Percentiles rank a stretch among this genome's conserved stretches.
Conservation (phyloP, 2,329 filamentous ascomycete species). For the Aspergillus pseudotamarii region DNA sequence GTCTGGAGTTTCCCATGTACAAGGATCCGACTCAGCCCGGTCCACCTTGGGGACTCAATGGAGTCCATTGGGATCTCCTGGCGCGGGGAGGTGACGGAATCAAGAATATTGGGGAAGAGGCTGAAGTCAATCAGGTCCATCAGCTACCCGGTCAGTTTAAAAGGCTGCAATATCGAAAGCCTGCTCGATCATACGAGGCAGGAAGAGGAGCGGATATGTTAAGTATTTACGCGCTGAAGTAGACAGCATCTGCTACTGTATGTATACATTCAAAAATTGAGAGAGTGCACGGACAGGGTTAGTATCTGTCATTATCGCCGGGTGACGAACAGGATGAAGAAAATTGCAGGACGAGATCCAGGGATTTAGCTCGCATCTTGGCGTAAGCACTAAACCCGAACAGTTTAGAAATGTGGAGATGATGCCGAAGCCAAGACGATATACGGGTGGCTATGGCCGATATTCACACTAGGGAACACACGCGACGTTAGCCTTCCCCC, state of each 20-base stretch:
- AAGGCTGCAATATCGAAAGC: conserved; percentile 34
- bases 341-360: not conserved
- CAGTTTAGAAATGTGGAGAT: not conserved
- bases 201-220: conserved; percentile 40
- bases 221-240: conserved; percentile 29
- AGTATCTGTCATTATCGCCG: not conserved
- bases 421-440: not conserved
- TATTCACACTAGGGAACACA: not conserved
- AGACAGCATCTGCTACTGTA: not conserved
- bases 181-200: conserved; percentile 35
- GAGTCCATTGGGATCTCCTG: conserved; percentile 40
- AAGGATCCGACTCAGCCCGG: conserved; percentile 39
- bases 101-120: not conserved
- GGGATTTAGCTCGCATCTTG: not conserved
- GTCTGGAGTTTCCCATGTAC: conserved; percentile 50
- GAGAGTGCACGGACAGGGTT: not conserved
- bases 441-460: not conserved
- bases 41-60: conserved; percentile 45
- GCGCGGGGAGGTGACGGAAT: conserved; percentile 23
- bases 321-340: not conserved
- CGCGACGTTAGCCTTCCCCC: not conserved
- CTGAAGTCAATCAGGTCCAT: not conserved
- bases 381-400: not conserved
- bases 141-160: conserved; percentile 22
- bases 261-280: not conserved